Base-by-base conservation (phyloP, 2,329 filamentous ascomycete genomes). In the Aaosphaeria pasadenensis region DNA sequence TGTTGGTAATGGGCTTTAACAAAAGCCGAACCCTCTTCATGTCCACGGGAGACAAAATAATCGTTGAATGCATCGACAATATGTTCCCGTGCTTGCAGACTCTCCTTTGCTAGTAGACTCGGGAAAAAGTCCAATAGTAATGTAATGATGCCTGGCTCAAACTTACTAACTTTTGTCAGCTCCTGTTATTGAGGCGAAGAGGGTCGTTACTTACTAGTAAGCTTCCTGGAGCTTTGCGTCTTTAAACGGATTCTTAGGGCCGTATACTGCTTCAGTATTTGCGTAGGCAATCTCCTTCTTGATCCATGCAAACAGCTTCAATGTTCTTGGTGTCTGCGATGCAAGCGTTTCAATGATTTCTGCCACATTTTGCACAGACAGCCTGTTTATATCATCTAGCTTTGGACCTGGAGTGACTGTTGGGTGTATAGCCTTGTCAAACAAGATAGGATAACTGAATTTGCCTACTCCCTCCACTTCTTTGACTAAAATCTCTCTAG, bases 211-310 rank as follows among this genome's bases (percentile, higher is more conserved):
- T 45, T 47, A 56, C 55, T 46, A 45, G 30, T 42, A 57, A 5
- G 48, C 50, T 24, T 50, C 44, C 24, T 53, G 56, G 13, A 71
- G 51, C 5, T 47, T 48, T 6, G 58, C 51, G 44, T 71, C 62
- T 30, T 61, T 50, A 39, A 59, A 73, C 1, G 71, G 71, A 50
- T 73, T 74, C 48, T 64, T 48, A 4, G 63, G 65, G 6, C 71
- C 72, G 49, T 73, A 75, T 1, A 70, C 62, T 32, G 67, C 59
- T 29, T 65, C 55, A 0, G 71, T 73, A 11, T 64, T 70, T 2
- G 71, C 68, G 2, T 50, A 49, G 0, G 66, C 65, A 31, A 72
- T 62, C 13, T 58, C 49, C 31, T 60, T 53, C 35, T 51, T 53
- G 7, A 68, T 49, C 58, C 64, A 70, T 9, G 54, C 53, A 28